Base-by-base conservation (phyloP, 1,139 yeast genomes). In the Sugiyamaella novakii region DNA sequence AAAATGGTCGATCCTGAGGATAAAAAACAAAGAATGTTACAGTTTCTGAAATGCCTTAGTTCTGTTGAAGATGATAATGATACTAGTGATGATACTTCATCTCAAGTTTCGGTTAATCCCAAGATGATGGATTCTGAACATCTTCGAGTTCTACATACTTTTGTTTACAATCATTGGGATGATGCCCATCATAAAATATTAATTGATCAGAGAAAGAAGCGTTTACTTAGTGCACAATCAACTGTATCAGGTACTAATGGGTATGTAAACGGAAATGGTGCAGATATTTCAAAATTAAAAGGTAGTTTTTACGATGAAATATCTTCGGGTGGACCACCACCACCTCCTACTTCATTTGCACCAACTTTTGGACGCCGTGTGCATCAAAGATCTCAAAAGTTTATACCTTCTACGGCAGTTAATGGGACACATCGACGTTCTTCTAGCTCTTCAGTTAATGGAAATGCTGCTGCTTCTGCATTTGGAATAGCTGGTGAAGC, bases 91-190 rank as follows among this genome's bases (percentile, higher is more conserved):
- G 52, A 49, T n/a, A 44, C 54, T 3, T 49, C 55, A 5, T 48
- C 54, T 4, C 53, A 43, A 25, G 47, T 46, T 21, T 45, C 54
- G 1, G 33, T 33, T 10, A 42, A 49, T 24, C 49, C 42, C 5
- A 54, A 51, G 17, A 31, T 50, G 33, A 36, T 55, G 27, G 56
- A 55, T 30, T 46, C 42, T 15, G 49, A 46, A 17, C 54, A 51
- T 21, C 54, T 58, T 5, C 47, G 50, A 7, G 44, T 49, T 54
- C 68, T 87, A 54, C 95, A 87, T 64, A 76, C 77, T 51, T 84
- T 79, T 59, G 69, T 84, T 43, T 86, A 84, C 66, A 73, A 75
- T 6, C 79, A 84, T 59, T 83, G 83, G 72, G 65, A 74, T 34
- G 74, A 73, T 12, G 77, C 85, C 24, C 64, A 60, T 41, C 66